Percentiles rank a stretch among this genome's conserved stretches.
phyloP scores from a whole-genome alignment of 805 yeast genomes.

The Candida golubevii region DNA sequence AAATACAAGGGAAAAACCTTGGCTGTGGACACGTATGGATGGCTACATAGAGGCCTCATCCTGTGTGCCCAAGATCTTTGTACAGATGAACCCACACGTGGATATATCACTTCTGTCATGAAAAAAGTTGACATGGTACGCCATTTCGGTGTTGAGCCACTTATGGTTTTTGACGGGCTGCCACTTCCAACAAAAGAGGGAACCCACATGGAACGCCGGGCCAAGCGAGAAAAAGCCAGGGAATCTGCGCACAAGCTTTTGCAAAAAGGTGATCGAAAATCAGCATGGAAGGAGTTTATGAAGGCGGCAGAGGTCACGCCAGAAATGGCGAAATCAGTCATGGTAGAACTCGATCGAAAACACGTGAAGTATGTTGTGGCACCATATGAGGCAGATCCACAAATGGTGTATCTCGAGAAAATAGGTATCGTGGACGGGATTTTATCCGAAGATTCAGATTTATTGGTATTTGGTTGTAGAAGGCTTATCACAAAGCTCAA shows the following conservation, averaged over 20 bases:
- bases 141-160: conserved; percentile 70
- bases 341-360: conserved; percentile 59
- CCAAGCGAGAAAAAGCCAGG: conserved; percentile 54
- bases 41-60: conserved; percentile 87
- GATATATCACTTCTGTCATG: conserved; percentile 65
- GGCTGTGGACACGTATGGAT: conserved; percentile 94
- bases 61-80: conserved; percentile 83
- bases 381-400: conserved; percentile 98
- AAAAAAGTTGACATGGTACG: conserved; percentile 63
- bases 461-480: conserved; percentile 81
- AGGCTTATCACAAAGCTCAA: conserved; percentile 76
- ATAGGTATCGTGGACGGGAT: conserved; percentile 76
- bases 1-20: conserved; percentile 67
- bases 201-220: conserved; percentile 64
- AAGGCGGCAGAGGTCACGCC: conserved; percentile 86
- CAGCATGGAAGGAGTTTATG: conserved; percentile 65
- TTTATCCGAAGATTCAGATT: conserved; percentile 90
- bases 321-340: conserved; percentile 82
- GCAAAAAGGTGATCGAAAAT: conserved; percentile 48
- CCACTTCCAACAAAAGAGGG: conserved; percentile 70
- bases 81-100: conserved; percentile 62
- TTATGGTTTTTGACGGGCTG: conserved; percentile 92
- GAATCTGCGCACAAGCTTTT: conserved; percentile 50
- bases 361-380: conserved; percentile 79
- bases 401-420: conserved; percentile 84